Base-by-base conservation (phyloP, 768 basidiomycete genomes). In the Rhizopogon sp. region DNA sequence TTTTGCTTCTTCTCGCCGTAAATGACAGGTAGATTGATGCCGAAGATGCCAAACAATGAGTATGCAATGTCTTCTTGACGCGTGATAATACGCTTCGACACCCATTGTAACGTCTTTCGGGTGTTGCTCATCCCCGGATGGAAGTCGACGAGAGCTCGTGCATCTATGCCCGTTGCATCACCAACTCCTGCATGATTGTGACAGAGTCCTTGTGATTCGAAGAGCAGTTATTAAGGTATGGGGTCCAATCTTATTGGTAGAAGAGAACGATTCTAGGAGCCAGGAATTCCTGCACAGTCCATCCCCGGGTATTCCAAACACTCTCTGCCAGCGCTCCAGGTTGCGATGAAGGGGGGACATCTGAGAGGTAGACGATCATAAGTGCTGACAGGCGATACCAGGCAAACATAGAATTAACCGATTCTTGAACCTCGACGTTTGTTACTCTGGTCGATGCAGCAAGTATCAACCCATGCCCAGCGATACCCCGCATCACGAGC, bases 211-310 rank as follows among this genome's bases (percentile, higher is more conserved):
- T 49, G 47, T 49, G 47, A 28, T 49, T 49, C 5, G 22, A n/a
- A 11, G 17, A 33, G 31, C 11, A 3, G 22, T 49, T 31, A 8
- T n/a, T 35, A 31, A 49, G 37, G n/a, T 37, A 49, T 6, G 63
- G 37, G 1, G 56, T 62, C 65, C 65, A 66, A 6, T 14, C 33
- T 50, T 54, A 58, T 49, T 53, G 63, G 55, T 67, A 66, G 57
- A 66, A 66, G 31, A 64, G 66, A 55, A 68, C 58, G 13, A 60
- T 45, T 50, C 57, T 68, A 16, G 65, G 58, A 4, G 64, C 66
- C n/a, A 66, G 16, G 61, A 63, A 53, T 47, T 66, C 65, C 39
- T 66, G 65, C 28, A 66, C 57, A 3, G 65, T 66, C 66, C 65
- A 66, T 3, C 64, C 65, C 39, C 65, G 58, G 9, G 47, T 60